A percentile compares a stretch with the other conserved stretches of the same genome.
These are phyloP conservation scores for Nitzschia putrida DNA, from an alignment of 108 stramenopile species.

Conservation along the genomic window DNA sequence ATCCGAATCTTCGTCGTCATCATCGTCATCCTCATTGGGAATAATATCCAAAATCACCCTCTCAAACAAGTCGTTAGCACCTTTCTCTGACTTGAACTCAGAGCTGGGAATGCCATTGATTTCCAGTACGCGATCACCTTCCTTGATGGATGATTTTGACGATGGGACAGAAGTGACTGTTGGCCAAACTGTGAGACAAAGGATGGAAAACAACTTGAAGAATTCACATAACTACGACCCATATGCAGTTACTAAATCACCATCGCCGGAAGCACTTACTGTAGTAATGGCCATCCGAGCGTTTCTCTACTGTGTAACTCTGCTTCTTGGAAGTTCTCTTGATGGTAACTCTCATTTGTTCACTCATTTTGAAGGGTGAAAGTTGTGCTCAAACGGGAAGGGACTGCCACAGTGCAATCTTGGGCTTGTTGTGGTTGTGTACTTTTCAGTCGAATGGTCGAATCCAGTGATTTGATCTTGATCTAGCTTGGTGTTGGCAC, in stretches of 20 bases:
- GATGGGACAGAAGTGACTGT: slow-evolving; percentile 30
- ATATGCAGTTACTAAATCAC: neutral
- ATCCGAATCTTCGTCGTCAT: slow-evolving; percentile 7
- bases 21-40: slow-evolving; percentile 14
- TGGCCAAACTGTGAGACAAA: neutral
- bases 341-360: slow-evolving; percentile 20
- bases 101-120: slow-evolving; percentile 34
- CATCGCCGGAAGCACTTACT: slow-evolving; percentile 10
- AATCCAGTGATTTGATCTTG: too few relatives aligned
- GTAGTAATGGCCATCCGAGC: slow-evolving; percentile 31
- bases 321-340: slow-evolving; percentile 30
- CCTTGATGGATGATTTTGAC: slow-evolving; percentile 30
- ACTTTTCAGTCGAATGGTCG: too few relatives aligned
- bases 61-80: slow-evolving; percentile 34
- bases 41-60: slow-evolving; percentile 28
- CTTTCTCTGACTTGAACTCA: slow-evolving; percentile 31
- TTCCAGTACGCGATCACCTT: slow-evolving; percentile 36
- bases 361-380: neutral
- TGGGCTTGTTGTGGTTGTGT: too few relatives aligned
- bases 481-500: too few relatives aligned
- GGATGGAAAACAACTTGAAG: neutral
- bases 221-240: neutral
- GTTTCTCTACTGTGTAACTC: slow-evolving; percentile 35
- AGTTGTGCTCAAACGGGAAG: too few relatives aligned
- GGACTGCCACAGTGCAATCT: too few relatives aligned